Evolutionary conservation across 2,329 filamentous ascomycete species (phyloP).

Genomic region (Exophiala oligosperma): DNA sequence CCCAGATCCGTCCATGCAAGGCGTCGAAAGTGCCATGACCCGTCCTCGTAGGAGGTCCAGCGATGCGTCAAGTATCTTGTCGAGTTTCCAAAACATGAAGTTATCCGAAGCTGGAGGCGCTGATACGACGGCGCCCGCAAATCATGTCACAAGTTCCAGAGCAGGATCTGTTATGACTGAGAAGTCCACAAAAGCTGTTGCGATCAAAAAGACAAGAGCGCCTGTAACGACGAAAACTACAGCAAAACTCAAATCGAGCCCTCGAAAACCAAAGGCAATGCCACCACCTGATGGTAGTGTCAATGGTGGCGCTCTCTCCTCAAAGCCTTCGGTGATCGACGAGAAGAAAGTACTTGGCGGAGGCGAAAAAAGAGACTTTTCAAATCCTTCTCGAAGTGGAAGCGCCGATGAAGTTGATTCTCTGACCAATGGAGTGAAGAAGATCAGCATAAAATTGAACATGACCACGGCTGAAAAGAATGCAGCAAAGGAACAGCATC

Average conservation of each 20-base stretch:
- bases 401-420: constrained; percentile 47
- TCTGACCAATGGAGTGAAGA: constrained; percentile 54
- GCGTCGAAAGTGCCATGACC: constrained; percentile 14
- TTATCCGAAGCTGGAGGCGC: constrained; percentile 21
- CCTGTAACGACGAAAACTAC: constrained; percentile 43
- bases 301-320: neutral
- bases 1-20: constrained; percentile 34
- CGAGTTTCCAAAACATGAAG: constrained; percentile 33
- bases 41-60: constrained; percentile 33
- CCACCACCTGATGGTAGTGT: neutral
- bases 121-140: neutral
- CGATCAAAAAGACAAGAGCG: constrained; percentile 63
- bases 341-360: neutral
- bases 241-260: constrained; percentile 37
- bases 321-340: neutral
- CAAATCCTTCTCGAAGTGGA: constrained; percentile 40
- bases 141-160: constrained; percentile 14
- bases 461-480: constrained; percentile 59
- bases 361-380: constrained; percentile 40
- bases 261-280: constrained; percentile 34
- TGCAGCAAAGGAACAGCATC: constrained; percentile 47
- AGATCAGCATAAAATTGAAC: constrained; percentile 57
- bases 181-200: constrained; percentile 40
- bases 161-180: constrained; percentile 25
- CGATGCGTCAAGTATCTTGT: constrained; percentile 32